A percentile compares a stretch with the other conserved stretches of the same genome.
phyloP scores from a whole-genome alignment of 306 rosid species.

The Acacia crassicarpa region DNA sequence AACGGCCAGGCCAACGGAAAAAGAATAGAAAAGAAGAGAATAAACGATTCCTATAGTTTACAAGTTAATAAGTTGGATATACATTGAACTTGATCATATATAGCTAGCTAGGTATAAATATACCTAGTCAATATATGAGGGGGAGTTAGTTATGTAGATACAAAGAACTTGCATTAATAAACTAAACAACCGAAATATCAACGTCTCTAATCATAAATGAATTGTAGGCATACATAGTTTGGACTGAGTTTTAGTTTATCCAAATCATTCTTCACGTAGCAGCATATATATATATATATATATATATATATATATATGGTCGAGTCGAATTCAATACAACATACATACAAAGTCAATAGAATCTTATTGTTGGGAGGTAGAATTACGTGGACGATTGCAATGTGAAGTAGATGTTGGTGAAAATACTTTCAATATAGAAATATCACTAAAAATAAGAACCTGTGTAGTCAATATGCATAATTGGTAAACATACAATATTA shows the following conservation, averaged over 20 bases:
- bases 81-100: conserved; percentile 38
- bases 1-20: conserved; percentile 3
- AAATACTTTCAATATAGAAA: too few species aligned
- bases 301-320: not conserved
- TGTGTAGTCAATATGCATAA: too few species aligned
- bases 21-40: not conserved
- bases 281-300: not conserved
- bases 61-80: conserved; percentile 14
- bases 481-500: too few species aligned
- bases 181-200: conserved; percentile 24
- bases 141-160: conserved; percentile 16
- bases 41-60: not conserved
- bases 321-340: conserved; percentile 10
- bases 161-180: conserved; percentile 4
- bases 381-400: not conserved
- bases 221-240: not conserved
- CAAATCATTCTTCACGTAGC: not conserved
- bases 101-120: not conserved
- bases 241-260: conserved; percentile 12
- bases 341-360: not conserved
- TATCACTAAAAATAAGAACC: too few species aligned
- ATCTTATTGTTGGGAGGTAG: conserved; percentile 23
- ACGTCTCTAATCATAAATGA: conserved; percentile 4
- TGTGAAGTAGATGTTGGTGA: too few species aligned
- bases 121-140: conserved; percentile 23